Evolutionary conservation across 2,329 filamentous ascomycete species (phyloP).

Genomic region (Penicillium sp.): DNA sequence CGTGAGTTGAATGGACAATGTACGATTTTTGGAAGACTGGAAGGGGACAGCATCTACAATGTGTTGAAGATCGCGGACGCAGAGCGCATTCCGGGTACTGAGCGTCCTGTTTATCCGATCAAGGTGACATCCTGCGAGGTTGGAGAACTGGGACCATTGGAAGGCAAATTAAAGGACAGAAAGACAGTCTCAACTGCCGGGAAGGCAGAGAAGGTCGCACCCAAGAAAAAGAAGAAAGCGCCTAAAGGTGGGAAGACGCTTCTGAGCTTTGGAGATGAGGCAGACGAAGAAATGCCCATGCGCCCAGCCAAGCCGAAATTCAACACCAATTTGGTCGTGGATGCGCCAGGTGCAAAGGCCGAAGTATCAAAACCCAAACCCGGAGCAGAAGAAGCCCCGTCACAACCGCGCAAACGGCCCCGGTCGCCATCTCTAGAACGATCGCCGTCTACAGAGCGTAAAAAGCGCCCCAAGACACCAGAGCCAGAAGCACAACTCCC

Average conservation of each 20-base stretch:
- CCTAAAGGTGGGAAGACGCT: constrained; percentile 44
- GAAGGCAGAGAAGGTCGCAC: constrained; percentile 27
- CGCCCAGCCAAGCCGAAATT: constrained; percentile 48
- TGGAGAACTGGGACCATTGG: constrained; percentile 45
- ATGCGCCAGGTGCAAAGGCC: constrained; percentile 22
- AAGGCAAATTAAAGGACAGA: constrained; percentile 45
- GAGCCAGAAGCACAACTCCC: constrained; percentile 46
- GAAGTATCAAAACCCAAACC: constrained; percentile 14
- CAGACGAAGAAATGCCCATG: constrained; percentile 35
- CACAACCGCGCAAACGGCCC: constrained; percentile 29
- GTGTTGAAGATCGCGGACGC: constrained; percentile 88
- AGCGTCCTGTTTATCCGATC: constrained; percentile 81
- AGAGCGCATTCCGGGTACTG: constrained; percentile 73
- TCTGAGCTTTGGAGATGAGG: constrained; percentile 48
- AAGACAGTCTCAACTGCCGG: constrained; percentile 32
- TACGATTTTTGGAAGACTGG: constrained; percentile 88
- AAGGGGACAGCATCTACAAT: constrained; percentile 94
- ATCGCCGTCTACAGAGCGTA: constrained; percentile 27
- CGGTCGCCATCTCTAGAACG: constrained; percentile 34
- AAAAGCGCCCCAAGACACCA: constrained; percentile 37
- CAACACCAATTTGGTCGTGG: constrained; percentile 45
- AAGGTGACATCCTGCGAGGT: constrained; percentile 59
- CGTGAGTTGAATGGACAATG: constrained; percentile 86
- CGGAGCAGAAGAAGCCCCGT: constrained; percentile 7
- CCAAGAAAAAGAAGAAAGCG: constrained; percentile 44